Conservation (phyloP, 169 alveolate species). For the Amoebophrya sp. region DNA sequence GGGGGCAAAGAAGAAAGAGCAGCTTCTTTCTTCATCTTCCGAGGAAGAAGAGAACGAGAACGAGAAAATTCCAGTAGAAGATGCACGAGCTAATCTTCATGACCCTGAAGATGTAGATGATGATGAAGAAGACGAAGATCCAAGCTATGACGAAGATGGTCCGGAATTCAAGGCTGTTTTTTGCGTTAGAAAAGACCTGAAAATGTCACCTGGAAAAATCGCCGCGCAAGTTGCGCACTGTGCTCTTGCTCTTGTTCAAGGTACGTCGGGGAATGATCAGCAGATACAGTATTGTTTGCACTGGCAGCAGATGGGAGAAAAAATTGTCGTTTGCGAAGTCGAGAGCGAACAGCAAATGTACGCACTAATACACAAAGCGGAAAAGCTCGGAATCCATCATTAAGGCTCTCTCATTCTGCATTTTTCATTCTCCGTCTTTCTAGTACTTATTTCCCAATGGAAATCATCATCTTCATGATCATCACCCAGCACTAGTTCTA, state of each 20-base stretch:
- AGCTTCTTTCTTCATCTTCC: too few relatives aligned
- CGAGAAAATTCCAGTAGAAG: too few relatives aligned
- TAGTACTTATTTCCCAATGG: too few relatives aligned
- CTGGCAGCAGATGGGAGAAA: neutral
- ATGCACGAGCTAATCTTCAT: too few relatives aligned
- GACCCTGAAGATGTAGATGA: too few relatives aligned
- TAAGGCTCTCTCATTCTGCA: too few relatives aligned
- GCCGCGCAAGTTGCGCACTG: neutral
- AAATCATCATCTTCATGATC: too few relatives aligned
- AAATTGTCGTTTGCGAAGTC: neutral
- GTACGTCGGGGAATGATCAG: neutral
- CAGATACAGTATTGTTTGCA: neutral
- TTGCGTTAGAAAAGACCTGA: neutral
- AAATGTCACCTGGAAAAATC: neutral
- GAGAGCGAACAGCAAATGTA: neutral
- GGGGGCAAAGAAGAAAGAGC: too few relatives aligned
- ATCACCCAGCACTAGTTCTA: too few relatives aligned
- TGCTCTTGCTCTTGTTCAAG: neutral
- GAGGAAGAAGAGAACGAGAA: too few relatives aligned
- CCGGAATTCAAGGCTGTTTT: neutral
- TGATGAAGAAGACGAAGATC: neutral
- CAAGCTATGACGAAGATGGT: neutral
- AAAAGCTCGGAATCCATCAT: neutral
- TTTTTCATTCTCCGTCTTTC: too few relatives aligned
- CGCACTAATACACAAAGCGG: neutral